These are phyloP conservation scores for Rhizopus arrhizus DNA, from an alignment of 371 early-diverging fungal genomes.

Conservation along the genomic window DNA sequence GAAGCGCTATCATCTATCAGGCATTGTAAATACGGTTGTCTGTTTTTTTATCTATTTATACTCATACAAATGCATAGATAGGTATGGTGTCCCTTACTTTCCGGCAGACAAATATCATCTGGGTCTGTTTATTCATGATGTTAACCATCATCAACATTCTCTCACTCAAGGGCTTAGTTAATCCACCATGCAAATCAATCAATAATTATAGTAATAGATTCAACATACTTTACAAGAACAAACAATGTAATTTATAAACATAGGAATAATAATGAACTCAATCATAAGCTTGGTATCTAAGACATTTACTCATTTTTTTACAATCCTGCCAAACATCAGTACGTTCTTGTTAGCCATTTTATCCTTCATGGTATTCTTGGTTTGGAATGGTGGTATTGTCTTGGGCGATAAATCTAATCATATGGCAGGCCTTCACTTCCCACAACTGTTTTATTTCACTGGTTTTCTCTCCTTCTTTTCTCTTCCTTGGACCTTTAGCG, in stretches of 20 bases:
- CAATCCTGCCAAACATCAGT: slow-evolving; percentile 17
- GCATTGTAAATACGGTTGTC: slow-evolving; percentile 45
- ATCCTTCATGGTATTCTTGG: slow-evolving; percentile 68
- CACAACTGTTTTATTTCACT: slow-evolving; percentile 87
- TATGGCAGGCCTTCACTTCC: slow-evolving; percentile 76
- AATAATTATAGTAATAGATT: not conserved
- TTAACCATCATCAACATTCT: slow-evolving; percentile 38
- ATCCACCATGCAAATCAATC: not conserved
- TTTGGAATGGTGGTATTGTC: slow-evolving; percentile 86
- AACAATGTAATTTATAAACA: not conserved
- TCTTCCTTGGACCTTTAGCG: slow-evolving; percentile 31
- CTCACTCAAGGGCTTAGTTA: not conserved
- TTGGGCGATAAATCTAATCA: slow-evolving; percentile 90
- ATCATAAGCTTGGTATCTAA: slow-evolving; percentile 14
- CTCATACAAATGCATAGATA: slow-evolving; percentile 35
- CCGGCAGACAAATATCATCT: slow-evolving; percentile 93
- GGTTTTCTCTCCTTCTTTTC: slow-evolving; percentile 62
- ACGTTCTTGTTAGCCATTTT: slow-evolving; percentile 46
- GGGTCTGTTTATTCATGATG: slow-evolving; percentile 69
- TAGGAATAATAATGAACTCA: slow-evolving; percentile 12
- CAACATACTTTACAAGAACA: not conserved
- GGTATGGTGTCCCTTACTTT: slow-evolving; percentile 68
- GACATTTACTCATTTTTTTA: slow-evolving; percentile 14
- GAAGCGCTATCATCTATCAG: slow-evolving; percentile 52
- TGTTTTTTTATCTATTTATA: slow-evolving; percentile 2